Evolutionary conservation across 129 eudicot genomes (phyloP).

Genomic region (sunflower (Helianthus annuus)): DNA sequence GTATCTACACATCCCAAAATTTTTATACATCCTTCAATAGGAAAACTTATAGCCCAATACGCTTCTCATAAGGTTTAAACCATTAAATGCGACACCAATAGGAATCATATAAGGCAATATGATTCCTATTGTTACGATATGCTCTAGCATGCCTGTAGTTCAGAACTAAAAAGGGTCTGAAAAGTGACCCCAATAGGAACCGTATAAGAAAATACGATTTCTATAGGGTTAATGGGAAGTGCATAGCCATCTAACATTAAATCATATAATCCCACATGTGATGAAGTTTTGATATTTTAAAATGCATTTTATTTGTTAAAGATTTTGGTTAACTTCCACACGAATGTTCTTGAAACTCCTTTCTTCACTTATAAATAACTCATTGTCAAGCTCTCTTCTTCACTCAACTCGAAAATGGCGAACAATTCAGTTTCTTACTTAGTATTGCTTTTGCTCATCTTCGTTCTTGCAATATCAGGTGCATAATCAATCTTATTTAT

Average conservation of each 20-base stretch:
- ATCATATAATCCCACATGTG: neutral
- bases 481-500: neutral
- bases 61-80: too few species aligned
- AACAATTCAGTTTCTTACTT: neutral
- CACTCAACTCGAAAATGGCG: slow-evolving; percentile 6
- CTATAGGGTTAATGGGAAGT: too few species aligned
- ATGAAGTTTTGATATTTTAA: neutral
- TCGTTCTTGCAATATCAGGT: slow-evolving; percentile 13
- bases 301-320: neutral
- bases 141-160: too few species aligned
- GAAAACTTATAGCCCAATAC: too few species aligned
- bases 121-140: too few species aligned
- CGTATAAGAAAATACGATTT: too few species aligned
- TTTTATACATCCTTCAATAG: too few species aligned
- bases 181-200: neutral
- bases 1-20: too few species aligned
- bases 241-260: neutral
- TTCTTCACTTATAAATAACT: slow-evolving; percentile 11
- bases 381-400: neutral
- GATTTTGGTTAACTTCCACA: neutral
- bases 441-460: neutral
- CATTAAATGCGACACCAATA: too few species aligned
- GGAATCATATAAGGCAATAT: too few species aligned
- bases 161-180: too few species aligned
- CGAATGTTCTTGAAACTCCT: neutral